Base-by-base conservation (phyloP, 169 alveolate species). In the Cryptosporidium baileyi region DNA sequence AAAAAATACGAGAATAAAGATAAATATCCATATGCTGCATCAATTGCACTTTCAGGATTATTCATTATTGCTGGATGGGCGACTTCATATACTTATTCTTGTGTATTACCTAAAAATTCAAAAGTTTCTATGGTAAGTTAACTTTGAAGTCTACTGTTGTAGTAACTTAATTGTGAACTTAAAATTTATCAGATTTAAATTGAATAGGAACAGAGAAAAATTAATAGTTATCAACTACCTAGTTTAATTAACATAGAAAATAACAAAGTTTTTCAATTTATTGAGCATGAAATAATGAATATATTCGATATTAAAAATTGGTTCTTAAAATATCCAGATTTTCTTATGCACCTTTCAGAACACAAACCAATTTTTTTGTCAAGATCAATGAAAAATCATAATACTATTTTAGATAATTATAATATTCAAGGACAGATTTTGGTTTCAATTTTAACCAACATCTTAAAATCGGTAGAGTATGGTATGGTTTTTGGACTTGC, bases 401-500 rank as follows among this genome's bases (percentile, higher is more conserved):
- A 38, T 15, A 38, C 17, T 30, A 74, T 74, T 1, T 19, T 36
- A 7, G 57, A 74, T 22, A 74, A 74, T 57, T 54, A 52, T 54
- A 51, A 6, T 13, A 41, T 40, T 13, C 85, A 74, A 36, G 74
- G 85, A 40, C 30, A 74, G 11, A 74, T 74, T 36, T 17, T 74
- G 22, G 17, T 36, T 26, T 22, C 67, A 24, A 74, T 74, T 52
- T 24, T 74, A 11, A 45, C 34, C 3, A 22, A 74, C 19, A 74
- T 61, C 6, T 8, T 74, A 19, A 44, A 22, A 17, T 26, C 32
- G 17, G 54, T 74, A 22, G 36, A 74, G 43, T 36, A 52, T 41
- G 85, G 85, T 4, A 61, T 61, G 67, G 59, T 81, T n/a, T 81
- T 81, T 47, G 89, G 89, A 1, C 60, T 81, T 3, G 89, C 89